A percentile compares a stretch with the other conserved stretches of the same genome.
Conservation (phyloP, 1,139 yeast species). For the Pichia sp. region DNA sequence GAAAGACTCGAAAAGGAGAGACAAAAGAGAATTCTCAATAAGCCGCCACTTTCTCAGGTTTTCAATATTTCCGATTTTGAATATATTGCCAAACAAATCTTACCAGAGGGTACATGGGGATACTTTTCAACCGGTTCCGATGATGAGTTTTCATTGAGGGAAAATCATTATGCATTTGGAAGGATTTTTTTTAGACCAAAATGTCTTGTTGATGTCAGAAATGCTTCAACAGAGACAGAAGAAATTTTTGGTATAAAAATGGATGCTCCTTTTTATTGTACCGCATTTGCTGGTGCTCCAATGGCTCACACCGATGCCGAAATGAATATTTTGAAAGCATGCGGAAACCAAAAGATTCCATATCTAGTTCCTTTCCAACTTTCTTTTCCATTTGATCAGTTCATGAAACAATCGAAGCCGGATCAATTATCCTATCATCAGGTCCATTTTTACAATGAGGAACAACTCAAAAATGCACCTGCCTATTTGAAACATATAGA, state of each 20-base stretch:
- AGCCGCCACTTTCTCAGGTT: conserved; percentile 27
- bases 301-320: conserved; percentile 63
- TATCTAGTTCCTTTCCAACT: conserved; percentile 47
- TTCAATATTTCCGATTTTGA: conserved; percentile 31
- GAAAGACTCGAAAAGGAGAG: conserved; percentile 19
- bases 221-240: conserved; percentile 30
- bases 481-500: conserved; percentile 24
- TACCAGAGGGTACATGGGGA: conserved; percentile 28
- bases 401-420: conserved; percentile 33
- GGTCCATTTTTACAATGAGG: conserved; percentile 35
- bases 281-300: conserved; percentile 60
- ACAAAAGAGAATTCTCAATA: conserved; percentile 18
- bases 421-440: conserved; percentile 45
- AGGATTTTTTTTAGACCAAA: conserved; percentile 37
- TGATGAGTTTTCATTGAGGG: conserved; percentile 30
- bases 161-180: conserved; percentile 31
- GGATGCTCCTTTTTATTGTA: conserved; percentile 50
- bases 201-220: conserved; percentile 34
- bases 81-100: conserved; percentile 26
- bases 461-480: conserved; percentile 30
- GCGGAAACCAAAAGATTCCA: conserved; percentile 36
- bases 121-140: conserved; percentile 31
- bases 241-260: conserved; percentile 35
- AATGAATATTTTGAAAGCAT: conserved; percentile 36
- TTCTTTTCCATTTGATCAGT: conserved; percentile 41